phyloP scores from a whole-genome alignment of 2,329 filamentous ascomycete genomes.

The Pseudogymnoascus sp. region DNA sequence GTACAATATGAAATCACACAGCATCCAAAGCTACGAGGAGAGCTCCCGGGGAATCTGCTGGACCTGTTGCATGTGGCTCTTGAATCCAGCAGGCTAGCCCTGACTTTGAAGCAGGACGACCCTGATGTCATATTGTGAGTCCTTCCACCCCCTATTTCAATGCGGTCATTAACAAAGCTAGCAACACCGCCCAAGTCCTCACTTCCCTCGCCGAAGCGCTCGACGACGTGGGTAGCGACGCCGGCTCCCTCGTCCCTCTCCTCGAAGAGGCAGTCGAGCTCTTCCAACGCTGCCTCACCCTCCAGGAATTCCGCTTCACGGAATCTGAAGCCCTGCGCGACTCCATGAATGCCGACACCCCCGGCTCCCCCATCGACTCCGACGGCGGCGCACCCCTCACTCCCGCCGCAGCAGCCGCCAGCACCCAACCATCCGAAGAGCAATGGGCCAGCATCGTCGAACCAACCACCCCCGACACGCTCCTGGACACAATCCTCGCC shows the following conservation, averaged over 20 bases:
- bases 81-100: conserved; percentile 55
- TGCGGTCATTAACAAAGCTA: conserved; percentile 15
- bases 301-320: conserved; percentile 43
- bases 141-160: background rate
- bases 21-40: conserved; percentile 52
- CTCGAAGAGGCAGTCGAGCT: conserved; percentile 55
- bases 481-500: conserved; percentile 62
- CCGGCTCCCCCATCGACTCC: conserved; percentile 30
- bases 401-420: conserved; percentile 13
- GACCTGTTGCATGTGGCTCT: conserved; percentile 54
- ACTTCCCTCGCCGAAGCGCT: conserved; percentile 57
- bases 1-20: conserved; percentile 64
- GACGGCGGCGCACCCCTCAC: conserved; percentile 26
- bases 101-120: conserved; percentile 53
- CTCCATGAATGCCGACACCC: conserved; percentile 20
- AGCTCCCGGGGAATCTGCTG: conserved; percentile 46
- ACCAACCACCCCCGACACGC: conserved; percentile 54
- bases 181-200: conserved; percentile 62
- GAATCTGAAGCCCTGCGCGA: conserved; percentile 34
- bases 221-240: conserved; percentile 41
- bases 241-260: conserved; percentile 33
- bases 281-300: conserved; percentile 47
- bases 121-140: conserved; percentile 55
- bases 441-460: conserved; percentile 62
- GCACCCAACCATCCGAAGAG: conserved; percentile 33